Evolutionary conservation across 441 rosid species (phyloP), one percentile per base, ranked within the genome.

Genomic region (Adansonia madagascariensis): DNA sequence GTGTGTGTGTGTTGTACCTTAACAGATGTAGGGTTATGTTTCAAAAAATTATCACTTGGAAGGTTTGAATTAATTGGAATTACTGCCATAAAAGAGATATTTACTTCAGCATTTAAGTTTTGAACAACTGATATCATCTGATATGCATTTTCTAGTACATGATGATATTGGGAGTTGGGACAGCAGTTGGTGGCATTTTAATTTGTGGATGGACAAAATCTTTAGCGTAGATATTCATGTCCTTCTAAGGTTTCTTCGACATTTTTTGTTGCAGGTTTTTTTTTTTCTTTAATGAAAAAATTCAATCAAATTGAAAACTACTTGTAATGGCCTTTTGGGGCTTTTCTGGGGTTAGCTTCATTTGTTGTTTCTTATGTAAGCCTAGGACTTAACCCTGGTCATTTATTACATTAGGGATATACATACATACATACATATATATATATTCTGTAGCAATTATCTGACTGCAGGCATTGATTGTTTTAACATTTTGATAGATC

Each of bases 21-120:
- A 50, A 50, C 4, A 50, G n/a, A 50, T 50, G 55, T n/a, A 50
- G 6, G 43, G 14, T n/a, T 61, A 11, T 61, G 41, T 62, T 6
- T 35, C 44, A 63, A 35, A 63, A 1, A 63, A 63, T 22, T 20
- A 59, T 60, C 22, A 60, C 68, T 35, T 35, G 68, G 68, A 15
- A 41, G 70, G 24, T 41, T 41, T 24, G 70, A 35, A 39, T 39
- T 39, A 39, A 65, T 8, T 71, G 63, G 75, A 53, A 17, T 41
- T 53, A 53, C 27, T 31, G 74, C 12, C 39, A 68, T 11, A 47
- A 47, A 20, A 22, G 43, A n/a, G 57, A 52, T 52, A 66, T 46
- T 55, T 71, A 71, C 24, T 71, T 39, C 17, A 55, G 49, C 49
- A 71, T 71, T 71, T n/a, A 71, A 35, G 62, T 39, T 64, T 64